Percentiles rank a stretch among this genome's conserved stretches.
These are phyloP conservation scores for Letharia columbiana DNA, from an alignment of 495 filamentous ascomycete species.

Conservation along the genomic window DNA sequence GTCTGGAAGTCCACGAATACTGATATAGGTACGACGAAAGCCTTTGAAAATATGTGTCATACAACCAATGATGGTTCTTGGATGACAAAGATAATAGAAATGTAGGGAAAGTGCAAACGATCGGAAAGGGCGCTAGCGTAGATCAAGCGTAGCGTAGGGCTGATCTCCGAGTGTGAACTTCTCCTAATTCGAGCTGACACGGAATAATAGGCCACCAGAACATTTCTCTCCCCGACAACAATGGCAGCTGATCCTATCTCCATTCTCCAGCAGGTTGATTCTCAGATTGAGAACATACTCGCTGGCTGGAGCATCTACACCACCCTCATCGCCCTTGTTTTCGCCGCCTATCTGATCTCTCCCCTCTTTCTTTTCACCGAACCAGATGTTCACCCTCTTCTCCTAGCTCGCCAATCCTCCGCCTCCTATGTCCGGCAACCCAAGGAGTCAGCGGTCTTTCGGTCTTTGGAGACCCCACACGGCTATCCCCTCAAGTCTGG, in stretches of 20 bases:
- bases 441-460: constrained; percentile 74
- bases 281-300: constrained; percentile 55
- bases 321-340: constrained; percentile 49
- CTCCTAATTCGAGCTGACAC: background rate
- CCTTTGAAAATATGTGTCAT: background rate
- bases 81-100: background rate
- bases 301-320: constrained; percentile 74
- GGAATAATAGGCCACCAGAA: background rate
- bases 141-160: background rate
- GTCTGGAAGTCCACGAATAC: background rate
- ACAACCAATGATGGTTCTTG: background rate
- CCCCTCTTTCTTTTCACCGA: constrained; percentile 54
- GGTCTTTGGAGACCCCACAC: constrained; percentile 72
- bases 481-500: constrained; percentile 75
- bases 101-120: background rate
- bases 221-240: background rate
- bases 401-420: constrained; percentile 76
- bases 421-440: constrained; percentile 69
- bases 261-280: constrained; percentile 47
- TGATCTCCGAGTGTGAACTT: background rate
- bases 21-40: background rate
- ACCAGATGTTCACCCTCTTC: constrained; percentile 83
- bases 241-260: constrained; percentile 13
- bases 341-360: constrained; percentile 57
- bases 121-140: background rate